phyloP scores from a whole-genome alignment of 495 filamentous ascomycete species.

The Neurospora sp. region DNA sequence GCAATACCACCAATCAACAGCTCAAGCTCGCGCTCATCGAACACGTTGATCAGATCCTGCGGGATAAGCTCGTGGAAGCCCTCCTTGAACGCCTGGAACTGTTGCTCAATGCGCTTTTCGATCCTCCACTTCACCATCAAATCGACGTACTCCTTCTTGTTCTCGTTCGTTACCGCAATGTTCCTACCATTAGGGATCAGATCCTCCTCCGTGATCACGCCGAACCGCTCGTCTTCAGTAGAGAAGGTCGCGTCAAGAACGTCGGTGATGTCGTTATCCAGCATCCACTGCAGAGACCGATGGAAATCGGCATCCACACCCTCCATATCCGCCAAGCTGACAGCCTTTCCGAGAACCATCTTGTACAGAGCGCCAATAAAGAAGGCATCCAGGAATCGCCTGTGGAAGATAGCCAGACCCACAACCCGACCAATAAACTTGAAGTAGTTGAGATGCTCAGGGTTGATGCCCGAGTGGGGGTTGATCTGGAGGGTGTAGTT shows the following conservation, averaged over 20 bases:
- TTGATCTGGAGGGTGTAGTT: conserved; percentile 99
- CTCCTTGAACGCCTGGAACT: conserved; percentile 95
- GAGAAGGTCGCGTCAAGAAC: conserved; percentile 91
- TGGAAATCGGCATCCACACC: conserved; percentile 98
- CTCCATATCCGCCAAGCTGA: conserved; percentile 92
- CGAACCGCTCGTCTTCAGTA: conserved; percentile 95
- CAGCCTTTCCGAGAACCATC: conserved; percentile 95
- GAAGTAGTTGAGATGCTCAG: conserved; percentile 98
- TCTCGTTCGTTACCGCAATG: conserved; percentile 93
- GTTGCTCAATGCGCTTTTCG: conserved; percentile 92
- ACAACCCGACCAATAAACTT: conserved; percentile 99
- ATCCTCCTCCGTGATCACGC: conserved; percentile 83
- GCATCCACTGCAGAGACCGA: conserved; percentile 86
- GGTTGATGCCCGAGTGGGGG: conserved; percentile 98
- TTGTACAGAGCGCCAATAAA: conserved; percentile 99
- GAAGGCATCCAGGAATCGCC: conserved; percentile 95
- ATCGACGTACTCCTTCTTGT: conserved; percentile 91
- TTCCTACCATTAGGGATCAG: conserved; percentile 83
- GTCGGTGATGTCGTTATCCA: conserved; percentile 90
- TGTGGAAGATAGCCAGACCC: conserved; percentile 95
- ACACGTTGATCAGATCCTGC: conserved; percentile 92
- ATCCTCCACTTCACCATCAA: conserved; percentile 99
- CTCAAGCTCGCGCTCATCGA: conserved; percentile 95
- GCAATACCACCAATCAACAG: conserved; percentile 97
- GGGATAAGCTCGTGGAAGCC: conserved; percentile 98